Conservation (phyloP, 2,329 filamentous ascomycete species). For the Saccharata proteae region DNA sequence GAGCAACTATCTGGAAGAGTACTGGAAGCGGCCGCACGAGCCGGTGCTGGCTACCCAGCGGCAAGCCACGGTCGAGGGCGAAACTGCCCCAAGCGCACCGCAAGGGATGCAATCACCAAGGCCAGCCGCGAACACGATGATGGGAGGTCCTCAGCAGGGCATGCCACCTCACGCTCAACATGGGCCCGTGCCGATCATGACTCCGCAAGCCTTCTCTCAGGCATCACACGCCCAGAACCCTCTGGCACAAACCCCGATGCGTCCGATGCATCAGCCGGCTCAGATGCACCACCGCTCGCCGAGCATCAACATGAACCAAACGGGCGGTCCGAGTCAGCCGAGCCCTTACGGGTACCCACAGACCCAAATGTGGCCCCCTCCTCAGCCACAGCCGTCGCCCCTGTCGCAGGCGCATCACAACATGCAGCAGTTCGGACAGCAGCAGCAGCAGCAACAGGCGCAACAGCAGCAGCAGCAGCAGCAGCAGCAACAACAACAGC, state of each 20-base stretch:
- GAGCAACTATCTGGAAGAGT: slow-evolving; percentile 63
- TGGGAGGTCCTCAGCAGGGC: slow-evolving; percentile 44
- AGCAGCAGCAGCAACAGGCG: slow-evolving; percentile 26
- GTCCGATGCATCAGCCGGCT: slow-evolving; percentile 52
- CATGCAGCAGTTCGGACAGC: slow-evolving; percentile 33
- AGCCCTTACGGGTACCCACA: slow-evolving; percentile 34
- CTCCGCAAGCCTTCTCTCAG: slow-evolving; percentile 49
- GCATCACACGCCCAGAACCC: slow-evolving; percentile 42
- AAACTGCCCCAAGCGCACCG: slow-evolving; percentile 26
- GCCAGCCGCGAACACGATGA: slow-evolving; percentile 47
- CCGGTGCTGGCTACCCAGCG: slow-evolving; percentile 45
- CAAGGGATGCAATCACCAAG: slow-evolving; percentile 37
- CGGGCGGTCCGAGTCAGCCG: slow-evolving; percentile 27
- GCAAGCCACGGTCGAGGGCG: slow-evolving; percentile 25
- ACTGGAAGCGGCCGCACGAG: slow-evolving; percentile 78
- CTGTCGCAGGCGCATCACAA: slow-evolving; percentile 31
- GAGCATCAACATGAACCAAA: slow-evolving; percentile 33
- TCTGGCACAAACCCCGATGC: slow-evolving; percentile 61
- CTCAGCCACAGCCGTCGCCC: slow-evolving; percentile 36
- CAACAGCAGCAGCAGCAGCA: too few species aligned
- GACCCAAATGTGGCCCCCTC: slow-evolving; percentile 37
- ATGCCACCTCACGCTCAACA: slow-evolving; percentile 46
- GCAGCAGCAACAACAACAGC: too few species aligned
- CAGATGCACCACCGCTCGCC: slow-evolving; percentile 58
- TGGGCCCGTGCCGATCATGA: slow-evolving; percentile 50